Evolutionary conservation across 2,329 filamentous ascomycete genomes (phyloP), one percentile per base, ranked within the genome.

Genomic region (Arthrobotrys megalospora): DNA sequence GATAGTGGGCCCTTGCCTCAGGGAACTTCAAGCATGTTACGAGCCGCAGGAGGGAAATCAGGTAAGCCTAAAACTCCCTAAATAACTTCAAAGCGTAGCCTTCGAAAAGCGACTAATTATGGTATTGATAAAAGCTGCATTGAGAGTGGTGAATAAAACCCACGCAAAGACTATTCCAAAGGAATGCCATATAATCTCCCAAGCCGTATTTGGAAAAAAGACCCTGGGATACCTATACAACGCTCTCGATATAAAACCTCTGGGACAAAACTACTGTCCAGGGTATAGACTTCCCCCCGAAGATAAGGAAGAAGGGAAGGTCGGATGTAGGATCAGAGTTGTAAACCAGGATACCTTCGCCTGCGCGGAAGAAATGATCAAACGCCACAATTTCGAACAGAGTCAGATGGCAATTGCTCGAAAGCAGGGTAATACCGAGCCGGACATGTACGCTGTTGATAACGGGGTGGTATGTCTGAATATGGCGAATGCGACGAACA

Each of bases 401-500:
- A 79, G 73, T 81, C 80, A 60, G 83, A 84, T 81, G 80, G 52
- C 63, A 38, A 80, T 69, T 41, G 76, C 71, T 6, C 36, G 64
- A n/a, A 69, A 62, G 21, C 72, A 69, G 32, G 55, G 72, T 16
- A 58, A 79, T 45, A 68, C 47, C 32, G 79, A 72, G n/a, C 68
- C 69, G 10, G 53, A 67, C 12, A 80, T 80, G 8, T 81, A 82
- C 69, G 85, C 85, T 12, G 21, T 32, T 24, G 67, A 78, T 28
- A 83, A 83, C 3, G 83, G 84, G 6, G 86, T 91, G n/a, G 88
- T 87, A 36, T 86, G 92, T 24, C 85, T 93, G 75, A 93, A 92
- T 81, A 89, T 92, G 84, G 90, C 90, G 14, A 91, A 89, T 63
- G 86, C 88, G 55, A 80, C 83, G 2, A 83, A 81, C 12, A 86